phyloP scores from a whole-genome alignment of 2,329 filamentous ascomycete species.

The Teratosphaeria viscida region DNA sequence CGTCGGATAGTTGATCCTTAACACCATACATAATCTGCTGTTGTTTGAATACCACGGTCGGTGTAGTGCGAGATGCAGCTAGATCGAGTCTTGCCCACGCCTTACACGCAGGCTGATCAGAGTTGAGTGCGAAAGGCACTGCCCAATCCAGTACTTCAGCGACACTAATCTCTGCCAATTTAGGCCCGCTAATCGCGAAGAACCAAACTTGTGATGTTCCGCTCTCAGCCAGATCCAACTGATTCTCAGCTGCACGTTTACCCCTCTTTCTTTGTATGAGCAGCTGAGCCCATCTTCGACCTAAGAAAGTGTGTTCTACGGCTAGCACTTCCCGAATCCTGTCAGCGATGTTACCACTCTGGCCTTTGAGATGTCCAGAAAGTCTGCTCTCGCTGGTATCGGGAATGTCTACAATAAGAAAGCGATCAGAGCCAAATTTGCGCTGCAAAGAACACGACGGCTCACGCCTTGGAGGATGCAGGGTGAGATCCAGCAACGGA shows the following conservation, averaged over 20 bases:
- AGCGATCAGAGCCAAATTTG: slow-evolving; percentile 27
- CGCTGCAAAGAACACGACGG: slow-evolving; percentile 17
- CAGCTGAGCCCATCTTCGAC: slow-evolving; percentile 32
- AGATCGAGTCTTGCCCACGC: slow-evolving; percentile 34
- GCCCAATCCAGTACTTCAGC: slow-evolving; percentile 31
- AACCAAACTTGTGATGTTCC: slow-evolving; percentile 10
- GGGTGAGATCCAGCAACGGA: slow-evolving; percentile 12
- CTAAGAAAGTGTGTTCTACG: slow-evolving; percentile 29
- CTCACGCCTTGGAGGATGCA: slow-evolving; percentile 13
- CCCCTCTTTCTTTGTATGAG: slow-evolving; percentile 26
- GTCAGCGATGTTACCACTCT: slow-evolving; percentile 7
- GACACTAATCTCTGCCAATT: slow-evolving; percentile 10
- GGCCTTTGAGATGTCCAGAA: slow-evolving; percentile 7
- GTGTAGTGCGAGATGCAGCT: slow-evolving; percentile 30
- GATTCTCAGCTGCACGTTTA: slow-evolving; percentile 5
- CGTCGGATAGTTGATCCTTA: slow-evolving; percentile 5
- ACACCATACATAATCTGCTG: slow-evolving; percentile 24
- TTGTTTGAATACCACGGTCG: slow-evolving; percentile 27
- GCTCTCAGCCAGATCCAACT: slow-evolving; percentile 3
- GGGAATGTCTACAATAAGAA: slow-evolving; percentile 32
- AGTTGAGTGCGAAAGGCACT: slow-evolving; percentile 28
- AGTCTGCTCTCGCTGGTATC: slow-evolving; percentile 12
- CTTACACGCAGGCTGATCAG: slow-evolving; percentile 30
- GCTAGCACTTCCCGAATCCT: slow-evolving; percentile 27
- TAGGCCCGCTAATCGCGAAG: slow-evolving; percentile 15